A percentile compares a stretch with the other conserved stretches of the same genome.
Conservation (phyloP, 164 flowering plant genomes). For the Paratinospora sagittata region DNA sequence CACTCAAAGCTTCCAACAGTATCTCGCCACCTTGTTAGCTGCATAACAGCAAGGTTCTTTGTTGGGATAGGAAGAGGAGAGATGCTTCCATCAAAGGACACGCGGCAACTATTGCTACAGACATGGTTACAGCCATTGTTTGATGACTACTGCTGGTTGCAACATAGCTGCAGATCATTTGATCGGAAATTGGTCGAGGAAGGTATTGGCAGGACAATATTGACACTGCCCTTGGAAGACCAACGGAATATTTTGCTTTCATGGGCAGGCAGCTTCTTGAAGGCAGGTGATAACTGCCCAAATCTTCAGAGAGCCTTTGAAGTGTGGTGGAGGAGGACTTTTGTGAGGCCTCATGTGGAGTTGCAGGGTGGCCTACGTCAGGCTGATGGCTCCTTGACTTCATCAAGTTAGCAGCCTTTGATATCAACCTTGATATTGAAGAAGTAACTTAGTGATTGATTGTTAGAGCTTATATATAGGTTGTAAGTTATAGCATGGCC, state of each 20-base stretch:
- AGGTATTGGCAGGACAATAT: conserved; percentile 90
- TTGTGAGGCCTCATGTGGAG: conserved; percentile 56
- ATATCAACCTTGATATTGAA: background rate
- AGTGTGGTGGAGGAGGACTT: conserved; percentile 99
- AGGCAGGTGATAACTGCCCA: conserved; percentile 86
- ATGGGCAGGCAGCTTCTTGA: conserved; percentile 82
- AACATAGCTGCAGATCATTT: conserved; percentile 72
- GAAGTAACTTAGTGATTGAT: background rate
- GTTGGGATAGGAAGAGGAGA: conserved; percentile 93
- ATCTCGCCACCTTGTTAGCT: conserved; percentile 74
- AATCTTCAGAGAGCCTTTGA: conserved; percentile 94
- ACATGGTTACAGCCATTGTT: conserved; percentile 95
- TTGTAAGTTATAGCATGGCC: no score
- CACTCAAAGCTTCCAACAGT: conserved; percentile 58
- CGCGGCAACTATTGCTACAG: conserved; percentile 53
- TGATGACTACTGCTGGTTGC: conserved; percentile 86
- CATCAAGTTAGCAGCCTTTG: conserved; percentile 1
- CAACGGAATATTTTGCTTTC: conserved; percentile 78
- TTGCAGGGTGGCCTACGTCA: conserved; percentile 21
- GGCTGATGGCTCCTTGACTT: conserved; percentile 18
- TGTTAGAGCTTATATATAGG: background rate
- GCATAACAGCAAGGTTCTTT: conserved; percentile 75
- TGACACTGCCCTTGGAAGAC: conserved; percentile 87
- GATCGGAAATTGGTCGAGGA: conserved; percentile 91
- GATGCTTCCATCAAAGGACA: conserved; percentile 73